Percentiles rank a stretch among this genome's conserved stretches.
Conservation (phyloP, 2,329 filamentous ascomycete genomes). For the Pseudogymnoascus sp. region DNA sequence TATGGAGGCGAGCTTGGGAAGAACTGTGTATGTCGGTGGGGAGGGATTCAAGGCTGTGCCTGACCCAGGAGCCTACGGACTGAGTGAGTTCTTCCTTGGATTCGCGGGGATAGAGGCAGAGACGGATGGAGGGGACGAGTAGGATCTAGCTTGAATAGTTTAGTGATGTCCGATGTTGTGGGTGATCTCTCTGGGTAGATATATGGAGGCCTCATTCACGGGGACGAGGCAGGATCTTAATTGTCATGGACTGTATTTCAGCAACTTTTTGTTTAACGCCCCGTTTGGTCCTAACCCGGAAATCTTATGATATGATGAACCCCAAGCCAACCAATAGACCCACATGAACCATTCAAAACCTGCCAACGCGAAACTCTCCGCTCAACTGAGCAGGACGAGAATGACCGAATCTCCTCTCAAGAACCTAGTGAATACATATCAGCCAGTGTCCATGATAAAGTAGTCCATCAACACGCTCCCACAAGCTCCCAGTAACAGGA, state of each 20-base stretch:
- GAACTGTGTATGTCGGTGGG: slow-evolving; percentile 75
- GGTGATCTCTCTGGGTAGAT: slow-evolving; percentile 6
- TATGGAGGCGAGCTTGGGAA: slow-evolving; percentile 82
- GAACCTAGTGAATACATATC: slow-evolving; percentile 22
- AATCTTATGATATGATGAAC: slow-evolving; percentile 10
- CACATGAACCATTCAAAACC: slow-evolving; percentile 10
- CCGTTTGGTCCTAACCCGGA: slow-evolving; percentile 7
- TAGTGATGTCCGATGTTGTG: slow-evolving; percentile 8
- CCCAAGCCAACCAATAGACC: slow-evolving; percentile 9
- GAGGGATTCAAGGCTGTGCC: slow-evolving; percentile 64
- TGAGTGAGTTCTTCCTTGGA: slow-evolving; percentile 75
- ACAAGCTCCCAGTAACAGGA: neutral
- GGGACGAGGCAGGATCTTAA: neutral
- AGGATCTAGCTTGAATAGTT: neutral
- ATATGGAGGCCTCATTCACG: neutral
- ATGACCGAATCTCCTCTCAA: slow-evolving; percentile 32
- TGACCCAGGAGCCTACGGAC: slow-evolving; percentile 66
- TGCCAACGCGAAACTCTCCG: slow-evolving; percentile 10
- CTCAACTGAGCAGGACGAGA: slow-evolving; percentile 29
- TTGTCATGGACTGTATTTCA: slow-evolving; percentile 16
- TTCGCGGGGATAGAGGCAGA: slow-evolving; percentile 43
- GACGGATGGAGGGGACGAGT: slow-evolving; percentile 13
- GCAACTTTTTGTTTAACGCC: slow-evolving; percentile 16
- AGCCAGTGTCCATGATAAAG: neutral
- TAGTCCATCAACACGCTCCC: neutral